These are phyloP conservation scores for Stachybotrys echinatus DNA, from an alignment of 2,329 filamentous ascomycete genomes.

Conservation along the genomic window DNA sequence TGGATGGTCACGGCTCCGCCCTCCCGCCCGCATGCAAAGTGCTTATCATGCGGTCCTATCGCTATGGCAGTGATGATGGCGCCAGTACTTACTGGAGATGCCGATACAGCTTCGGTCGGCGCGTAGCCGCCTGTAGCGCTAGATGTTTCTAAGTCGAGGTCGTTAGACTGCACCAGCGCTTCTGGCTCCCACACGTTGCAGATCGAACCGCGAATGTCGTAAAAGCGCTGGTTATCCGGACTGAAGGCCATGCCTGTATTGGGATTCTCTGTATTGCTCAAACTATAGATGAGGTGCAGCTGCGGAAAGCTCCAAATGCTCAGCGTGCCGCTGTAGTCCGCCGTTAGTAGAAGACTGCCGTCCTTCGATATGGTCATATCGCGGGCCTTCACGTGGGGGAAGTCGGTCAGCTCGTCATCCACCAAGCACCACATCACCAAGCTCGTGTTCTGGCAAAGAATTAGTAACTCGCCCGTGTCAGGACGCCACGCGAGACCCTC, in stretches of 20 bases:
- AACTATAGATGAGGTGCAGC: not conserved
- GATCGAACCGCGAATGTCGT: not conserved
- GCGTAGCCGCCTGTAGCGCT: not conserved
- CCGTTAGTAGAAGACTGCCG: not conserved
- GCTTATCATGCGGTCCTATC: not conserved
- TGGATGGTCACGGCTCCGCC: not conserved
- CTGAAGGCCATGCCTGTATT: not conserved
- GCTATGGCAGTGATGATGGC: not conserved
- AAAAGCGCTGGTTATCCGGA: not conserved
- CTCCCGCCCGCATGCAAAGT: not conserved
- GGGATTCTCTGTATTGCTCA: not conserved
- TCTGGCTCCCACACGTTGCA: not conserved
- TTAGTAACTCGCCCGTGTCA: not conserved
- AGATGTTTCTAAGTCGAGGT: not conserved
- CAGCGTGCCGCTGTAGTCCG: not conserved
- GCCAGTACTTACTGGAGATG: not conserved
- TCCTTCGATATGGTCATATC: not conserved
- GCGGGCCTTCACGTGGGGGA: not conserved
- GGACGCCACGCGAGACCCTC: not conserved
- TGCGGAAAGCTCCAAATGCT: not conserved
- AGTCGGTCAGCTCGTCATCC: not conserved
- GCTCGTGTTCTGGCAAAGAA: not conserved
- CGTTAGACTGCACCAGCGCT: not conserved
- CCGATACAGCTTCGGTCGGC: not conserved
- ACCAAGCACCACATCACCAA: not conserved